Base-by-base conservation (phyloP, 176 grass and related monocot species). In the Carex cristatella region DNA sequence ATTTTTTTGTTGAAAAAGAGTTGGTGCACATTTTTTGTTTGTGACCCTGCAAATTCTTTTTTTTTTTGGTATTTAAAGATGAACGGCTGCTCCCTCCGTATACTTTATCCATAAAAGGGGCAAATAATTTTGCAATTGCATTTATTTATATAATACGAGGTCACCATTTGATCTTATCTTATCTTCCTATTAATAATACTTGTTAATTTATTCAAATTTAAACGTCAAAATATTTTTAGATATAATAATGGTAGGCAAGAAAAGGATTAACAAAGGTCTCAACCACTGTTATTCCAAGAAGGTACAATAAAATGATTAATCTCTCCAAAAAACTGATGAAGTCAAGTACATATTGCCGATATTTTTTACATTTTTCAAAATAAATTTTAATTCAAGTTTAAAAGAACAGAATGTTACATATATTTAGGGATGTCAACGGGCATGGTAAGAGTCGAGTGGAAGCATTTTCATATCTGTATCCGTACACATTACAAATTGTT, bases 1-100 rank as follows among this genome's bases (percentile, higher is more conserved):
- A 14, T 66, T 83, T 83, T 62, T 83, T 61, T 79, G 27, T 58
- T 80, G 9, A 53, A 33, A 79, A 14, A 33, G 51, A 79, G 4
- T 57, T 35, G 1, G 1, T 30, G 48, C n/a, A 78, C 10, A 49
- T 78, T 78, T 78, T 79, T 16, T 59, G 53, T 35, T 31, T 42
- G 61, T 60, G 51, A 32, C 77, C 77, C 31, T 80, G 23, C 16
- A 79, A n/a, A 23, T 23, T 23, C 23, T 23, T 11, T 10, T 18
- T 28, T 55, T 56, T 79, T 30, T 3, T 18, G 27, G 2, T 14
- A 32, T 10, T 55, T 33, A 31, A 53, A 12, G 10, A 30, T 27
- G 61, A 15, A 51, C 48, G 48, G 48, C 48, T 11, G 48, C 48
- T 51, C 9, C 48, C 48, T 79, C 53, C 23, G 6, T 31, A 10